Evolutionary conservation across 805 yeast genomes (phyloP).

Genomic region (Teunomyces barrocoloradensis): DNA sequence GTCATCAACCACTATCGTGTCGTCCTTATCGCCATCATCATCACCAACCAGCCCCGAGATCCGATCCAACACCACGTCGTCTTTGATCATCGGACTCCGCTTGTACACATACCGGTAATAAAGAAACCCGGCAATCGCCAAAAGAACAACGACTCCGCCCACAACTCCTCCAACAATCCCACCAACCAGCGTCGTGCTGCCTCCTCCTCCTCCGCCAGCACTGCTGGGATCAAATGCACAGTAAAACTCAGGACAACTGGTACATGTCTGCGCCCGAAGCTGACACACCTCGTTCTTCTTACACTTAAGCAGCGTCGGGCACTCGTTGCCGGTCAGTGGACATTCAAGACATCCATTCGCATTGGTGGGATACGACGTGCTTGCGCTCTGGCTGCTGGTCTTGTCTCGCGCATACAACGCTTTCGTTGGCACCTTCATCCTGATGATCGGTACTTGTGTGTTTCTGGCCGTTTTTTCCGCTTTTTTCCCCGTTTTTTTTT

Average conservation of each 20-base stretch:
- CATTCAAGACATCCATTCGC: conserved; percentile 43
- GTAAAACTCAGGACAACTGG: conserved; percentile 52
- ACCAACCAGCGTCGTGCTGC: conserved; percentile 28
- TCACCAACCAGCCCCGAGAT: conserved; percentile 1
- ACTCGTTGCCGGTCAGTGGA: conserved; percentile 36
- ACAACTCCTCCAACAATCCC: conserved; percentile 73
- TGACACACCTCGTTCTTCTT: conserved; percentile 51
- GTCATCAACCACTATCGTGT: conserved; percentile 7
- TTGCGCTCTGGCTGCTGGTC: conserved; percentile 12
- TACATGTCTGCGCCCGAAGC: conserved; percentile 55
- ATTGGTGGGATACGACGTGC: conserved; percentile 17
- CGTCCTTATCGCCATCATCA: conserved; percentile 6
- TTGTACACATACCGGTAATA: conserved; percentile 34
- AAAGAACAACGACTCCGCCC: conserved; percentile 55
- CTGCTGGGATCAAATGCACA: conserved; percentile 15
- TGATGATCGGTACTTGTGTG: neutral
- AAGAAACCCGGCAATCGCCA: conserved; percentile 45
- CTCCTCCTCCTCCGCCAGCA: conserved; percentile 4
- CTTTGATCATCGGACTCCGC: conserved; percentile 33
- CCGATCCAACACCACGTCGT: conserved; percentile 16
- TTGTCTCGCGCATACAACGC: conserved; percentile 8
- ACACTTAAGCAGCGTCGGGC: conserved; percentile 49
- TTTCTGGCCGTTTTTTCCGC: neutral
- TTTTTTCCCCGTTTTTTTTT: too few relatives aligned
- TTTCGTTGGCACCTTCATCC: conserved; percentile 6